Evolutionary conservation across 148 eudicot genomes (phyloP).

Genomic region (Chenopodium quinoa): DNA sequence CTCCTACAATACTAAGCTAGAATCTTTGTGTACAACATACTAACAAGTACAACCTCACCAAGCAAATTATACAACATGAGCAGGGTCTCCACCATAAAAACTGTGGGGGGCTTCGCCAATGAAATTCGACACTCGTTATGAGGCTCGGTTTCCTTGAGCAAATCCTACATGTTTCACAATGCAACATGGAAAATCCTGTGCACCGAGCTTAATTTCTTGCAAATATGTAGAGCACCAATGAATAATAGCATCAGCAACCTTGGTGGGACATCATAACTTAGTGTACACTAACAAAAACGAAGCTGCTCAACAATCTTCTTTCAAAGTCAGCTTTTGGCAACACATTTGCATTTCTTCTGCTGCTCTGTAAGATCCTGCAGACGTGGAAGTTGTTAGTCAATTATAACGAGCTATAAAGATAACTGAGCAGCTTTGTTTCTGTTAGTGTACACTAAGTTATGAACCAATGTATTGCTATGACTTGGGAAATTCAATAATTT

Average conservation of each 20-base stretch:
- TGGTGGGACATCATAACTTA: conserved; percentile 15
- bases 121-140: conserved; percentile 16
- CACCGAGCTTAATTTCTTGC: conserved; percentile 12
- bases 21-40: conserved; percentile 20
- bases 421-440: conserved; percentile 5
- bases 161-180: conserved; percentile 2
- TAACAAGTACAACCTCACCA: conserved; percentile 22
- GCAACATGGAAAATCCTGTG: not conserved
- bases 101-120: conserved; percentile 25
- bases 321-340: conserved; percentile 30
- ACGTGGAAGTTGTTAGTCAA: not conserved
- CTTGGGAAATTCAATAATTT: not conserved
- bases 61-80: conserved; percentile 22
- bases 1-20: conserved; percentile 15
- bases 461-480: not conserved
- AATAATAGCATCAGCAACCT: conserved; percentile 10
- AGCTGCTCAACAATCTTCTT: conserved; percentile 10
- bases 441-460: conserved; percentile 5
- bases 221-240: conserved; percentile 4
- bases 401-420: not conserved
- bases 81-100: conserved; percentile 7
- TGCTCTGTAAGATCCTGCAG: conserved; percentile 82
- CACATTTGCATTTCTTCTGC: conserved; percentile 80
- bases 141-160: conserved; percentile 7
- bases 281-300: conserved; percentile 7